phyloP scores from a whole-genome alignment of 768 basidiomycete genomes.

The Termitomyces sp. region DNA sequence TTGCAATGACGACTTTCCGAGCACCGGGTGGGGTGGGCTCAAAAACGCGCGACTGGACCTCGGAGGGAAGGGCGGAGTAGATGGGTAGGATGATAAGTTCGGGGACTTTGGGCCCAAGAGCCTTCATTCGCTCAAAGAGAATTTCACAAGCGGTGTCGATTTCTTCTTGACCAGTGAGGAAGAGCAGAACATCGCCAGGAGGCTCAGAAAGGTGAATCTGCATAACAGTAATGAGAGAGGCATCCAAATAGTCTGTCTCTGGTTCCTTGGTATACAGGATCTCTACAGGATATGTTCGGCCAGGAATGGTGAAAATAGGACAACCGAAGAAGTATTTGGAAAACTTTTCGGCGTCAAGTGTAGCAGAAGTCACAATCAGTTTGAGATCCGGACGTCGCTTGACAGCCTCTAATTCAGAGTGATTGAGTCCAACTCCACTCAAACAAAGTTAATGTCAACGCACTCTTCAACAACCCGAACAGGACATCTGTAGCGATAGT shows the following conservation, averaged over 20 bases:
- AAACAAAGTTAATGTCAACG: constrained; percentile 15
- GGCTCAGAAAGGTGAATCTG: constrained; percentile 99
- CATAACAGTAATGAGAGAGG: constrained; percentile 97
- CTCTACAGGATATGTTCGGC: constrained; percentile 98
- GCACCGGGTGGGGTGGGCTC: constrained; percentile 97
- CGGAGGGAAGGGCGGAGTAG: constrained; percentile 96
- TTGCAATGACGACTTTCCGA: constrained; percentile 99
- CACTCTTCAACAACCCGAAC: constrained; percentile 92
- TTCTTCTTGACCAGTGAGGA: constrained; percentile 98
- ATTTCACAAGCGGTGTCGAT: constrained; percentile 98
- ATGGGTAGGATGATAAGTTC: constrained; percentile 96
- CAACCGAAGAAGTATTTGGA: constrained; percentile 99
- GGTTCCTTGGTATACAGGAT: constrained; percentile 99
- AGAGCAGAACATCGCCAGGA: constrained; percentile 92
- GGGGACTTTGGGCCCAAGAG: constrained; percentile 96
- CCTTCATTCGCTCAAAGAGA: constrained; percentile 97
- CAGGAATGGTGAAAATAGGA: constrained; percentile 99
- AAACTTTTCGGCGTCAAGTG: constrained; percentile 99
- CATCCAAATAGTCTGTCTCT: constrained; percentile 95
- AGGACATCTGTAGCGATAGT: constrained; percentile 98
- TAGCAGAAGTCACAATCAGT: constrained; percentile 97
- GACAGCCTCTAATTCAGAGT: constrained; percentile 66
- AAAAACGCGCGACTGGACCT: constrained; percentile 96
- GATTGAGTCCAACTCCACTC: constrained; percentile 9
- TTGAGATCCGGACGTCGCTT: constrained; percentile 94